Conservation (phyloP, 1,284 basidiomycete genomes). For the Irpex sp. region DNA sequence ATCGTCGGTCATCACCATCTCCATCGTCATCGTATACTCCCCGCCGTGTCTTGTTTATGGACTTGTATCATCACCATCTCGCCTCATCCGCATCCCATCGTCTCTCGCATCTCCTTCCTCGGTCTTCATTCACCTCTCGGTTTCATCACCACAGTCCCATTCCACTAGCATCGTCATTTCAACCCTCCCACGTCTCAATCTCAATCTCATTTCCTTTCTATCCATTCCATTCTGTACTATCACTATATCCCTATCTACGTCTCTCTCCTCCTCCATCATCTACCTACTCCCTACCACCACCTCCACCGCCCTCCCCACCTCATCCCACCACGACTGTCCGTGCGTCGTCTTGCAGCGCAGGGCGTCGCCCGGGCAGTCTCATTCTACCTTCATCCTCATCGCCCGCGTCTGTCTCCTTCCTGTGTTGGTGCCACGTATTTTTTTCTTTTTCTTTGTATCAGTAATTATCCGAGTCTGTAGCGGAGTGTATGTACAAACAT, state of each 20-base stretch:
- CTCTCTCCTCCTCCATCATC: background rate
- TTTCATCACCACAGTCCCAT: too few relatives aligned
- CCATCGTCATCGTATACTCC: background rate
- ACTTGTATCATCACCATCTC: background rate
- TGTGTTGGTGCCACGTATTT: background rate
- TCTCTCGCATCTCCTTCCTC: background rate
- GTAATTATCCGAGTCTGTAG: too few relatives aligned
- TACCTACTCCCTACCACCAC: too few relatives aligned
- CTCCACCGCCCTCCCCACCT: too few relatives aligned
- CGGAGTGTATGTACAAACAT: too few relatives aligned
- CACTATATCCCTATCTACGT: background rate
- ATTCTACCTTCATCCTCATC: too few relatives aligned
- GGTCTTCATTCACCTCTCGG: background rate
- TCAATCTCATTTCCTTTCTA: background rate
- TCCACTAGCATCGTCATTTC: too few relatives aligned
- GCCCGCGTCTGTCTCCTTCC: background rate
- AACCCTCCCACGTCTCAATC: background rate
- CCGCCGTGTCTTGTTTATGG: background rate
- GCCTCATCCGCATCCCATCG: background rate
- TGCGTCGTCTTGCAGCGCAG: background rate
- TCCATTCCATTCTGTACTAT: background rate
- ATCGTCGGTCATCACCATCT: too few relatives aligned
- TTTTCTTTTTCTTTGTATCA: background rate
- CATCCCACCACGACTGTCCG: background rate
- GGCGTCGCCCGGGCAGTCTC: background rate